Percentiles rank a stretch among this genome's conserved stretches.
phyloP scores from a whole-genome alignment of 2,329 filamentous ascomycete species.

The Pseudogymnoascus sp. region DNA sequence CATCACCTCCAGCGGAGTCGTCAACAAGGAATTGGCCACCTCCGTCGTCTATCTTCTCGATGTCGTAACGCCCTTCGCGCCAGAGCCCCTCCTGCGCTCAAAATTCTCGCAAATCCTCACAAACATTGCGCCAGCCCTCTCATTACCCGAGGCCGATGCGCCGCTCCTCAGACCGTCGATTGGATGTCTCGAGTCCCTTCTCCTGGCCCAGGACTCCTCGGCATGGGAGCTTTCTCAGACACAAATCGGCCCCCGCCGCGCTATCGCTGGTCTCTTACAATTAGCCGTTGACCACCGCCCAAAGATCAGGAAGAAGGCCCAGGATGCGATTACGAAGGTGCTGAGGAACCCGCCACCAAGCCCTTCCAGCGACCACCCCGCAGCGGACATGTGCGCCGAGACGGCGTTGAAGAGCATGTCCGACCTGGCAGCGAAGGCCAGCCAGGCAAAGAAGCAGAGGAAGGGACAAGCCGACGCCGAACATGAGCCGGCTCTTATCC shows the following conservation, averaged over 20 bases:
- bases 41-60: constrained; percentile 95
- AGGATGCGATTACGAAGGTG: constrained; percentile 78
- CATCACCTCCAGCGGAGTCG: constrained; percentile 51
- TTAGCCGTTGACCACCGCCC: constrained; percentile 80
- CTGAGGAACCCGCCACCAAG: constrained; percentile 81
- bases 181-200: constrained; percentile 84
- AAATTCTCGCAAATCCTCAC: constrained; percentile 93
- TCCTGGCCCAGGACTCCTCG: constrained; percentile 77
- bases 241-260: constrained; percentile 77
- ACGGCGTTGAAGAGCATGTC: constrained; percentile 74
- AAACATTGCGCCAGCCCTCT: constrained; percentile 74
- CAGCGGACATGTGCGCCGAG: constrained; percentile 92
- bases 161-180: constrained; percentile 80
- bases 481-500: constrained; percentile 78
- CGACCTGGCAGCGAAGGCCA: constrained; percentile 58
- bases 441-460: constrained; percentile 59
- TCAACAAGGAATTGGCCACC: constrained; percentile 74
- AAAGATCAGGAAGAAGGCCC: constrained; percentile 88
- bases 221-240: constrained; percentile 82
- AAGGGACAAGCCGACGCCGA: constrained; percentile 46
- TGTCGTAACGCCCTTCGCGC: constrained; percentile 75
- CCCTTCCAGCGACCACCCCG: constrained; percentile 87
- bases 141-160: constrained; percentile 73
- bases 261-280: constrained; percentile 75
- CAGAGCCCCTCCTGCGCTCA: constrained; percentile 76